Evolutionary conservation across 2,329 filamentous ascomycete species (phyloP), one percentile per base, ranked within the genome.

Genomic region (Aspergillus tubingensis): DNA sequence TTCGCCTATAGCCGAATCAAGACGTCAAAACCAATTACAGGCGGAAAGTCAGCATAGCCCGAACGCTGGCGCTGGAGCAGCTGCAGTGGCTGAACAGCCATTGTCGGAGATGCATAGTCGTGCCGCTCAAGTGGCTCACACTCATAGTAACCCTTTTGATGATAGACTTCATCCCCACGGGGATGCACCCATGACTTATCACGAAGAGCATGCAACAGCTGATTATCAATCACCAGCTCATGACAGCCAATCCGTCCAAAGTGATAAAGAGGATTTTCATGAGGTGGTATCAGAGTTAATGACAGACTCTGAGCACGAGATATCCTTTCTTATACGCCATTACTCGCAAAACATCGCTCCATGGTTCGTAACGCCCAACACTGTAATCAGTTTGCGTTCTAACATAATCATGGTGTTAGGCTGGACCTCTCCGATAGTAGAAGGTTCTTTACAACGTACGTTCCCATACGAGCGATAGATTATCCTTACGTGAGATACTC

Each of bases 381-480:
- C 11, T 17, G 30, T 10, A 19, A 5, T 13, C 13, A 17, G 1
- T 5, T 2, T 32, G 8, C 49, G n/a, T 8, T 8, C 15, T 13
- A 36, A n/a, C 8, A 17, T 50, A 30, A 59, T 72, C 11, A 74
- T 56, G 10, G 2, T 39, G 10, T 3, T 47, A 76, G 74, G 70
- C 64, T 78, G 54, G 76, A 78, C 56, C 63, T 77, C n/a, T 77
- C 76, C 3, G 77, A 79, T 50, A 67, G 72, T 3, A 67, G 64
- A n/a, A 77, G 71, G 11, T 78, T 77, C 59, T 79, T 79, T 51
- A 67, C 71, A 0, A 70, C 73, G 8, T 73, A 74, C 54, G 73
- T 73, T 32, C 76, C 77, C 0, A 70, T 77, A 44, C 73, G 76
- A 32, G 74, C 74, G 5, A 69, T 76, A 21, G 69, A 74, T 39